These are phyloP conservation scores for Mycogone perniciosa DNA, from an alignment of 2,329 filamentous ascomycete species.

Conservation along the genomic window DNA sequence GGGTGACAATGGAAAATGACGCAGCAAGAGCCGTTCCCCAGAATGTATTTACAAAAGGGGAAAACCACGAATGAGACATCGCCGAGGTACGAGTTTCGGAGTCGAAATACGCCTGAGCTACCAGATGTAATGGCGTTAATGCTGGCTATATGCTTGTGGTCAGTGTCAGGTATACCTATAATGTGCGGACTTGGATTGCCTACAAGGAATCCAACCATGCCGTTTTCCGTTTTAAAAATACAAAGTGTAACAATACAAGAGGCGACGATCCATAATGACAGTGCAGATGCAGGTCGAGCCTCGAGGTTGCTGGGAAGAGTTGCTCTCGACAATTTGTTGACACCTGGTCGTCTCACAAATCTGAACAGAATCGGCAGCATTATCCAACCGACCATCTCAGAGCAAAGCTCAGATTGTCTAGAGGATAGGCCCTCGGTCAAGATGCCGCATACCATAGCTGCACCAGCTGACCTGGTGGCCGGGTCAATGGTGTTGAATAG, in stretches of 20 bases:
- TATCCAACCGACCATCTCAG: conserved; percentile 5
- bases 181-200: neutral
- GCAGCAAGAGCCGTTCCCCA: conserved; percentile 1
- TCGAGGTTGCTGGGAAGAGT: neutral
- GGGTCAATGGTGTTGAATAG: neutral
- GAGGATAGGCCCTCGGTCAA: conserved; percentile 3
- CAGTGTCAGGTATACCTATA: neutral
- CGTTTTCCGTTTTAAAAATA: conserved; percentile 18
- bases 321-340: neutral
- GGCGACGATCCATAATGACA: conserved; percentile 12
- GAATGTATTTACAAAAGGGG: neutral
- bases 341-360: neutral
- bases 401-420: neutral
- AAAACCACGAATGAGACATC: neutral
- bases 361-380: neutral
- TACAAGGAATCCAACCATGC: conserved; percentile 9
- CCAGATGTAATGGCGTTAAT: conserved; percentile 20
- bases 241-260: conserved; percentile 3
- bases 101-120: conserved; percentile 6
- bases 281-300: neutral
- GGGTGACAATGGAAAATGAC: conserved; percentile 8
- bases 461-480: neutral
- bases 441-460: conserved; percentile 4
- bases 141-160: conserved; percentile 14
- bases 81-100: neutral